These are phyloP conservation scores for Thermomucor indicae-seudaticae DNA, from an alignment of 371 early-diverging fungal species.

Conservation along the genomic window DNA sequence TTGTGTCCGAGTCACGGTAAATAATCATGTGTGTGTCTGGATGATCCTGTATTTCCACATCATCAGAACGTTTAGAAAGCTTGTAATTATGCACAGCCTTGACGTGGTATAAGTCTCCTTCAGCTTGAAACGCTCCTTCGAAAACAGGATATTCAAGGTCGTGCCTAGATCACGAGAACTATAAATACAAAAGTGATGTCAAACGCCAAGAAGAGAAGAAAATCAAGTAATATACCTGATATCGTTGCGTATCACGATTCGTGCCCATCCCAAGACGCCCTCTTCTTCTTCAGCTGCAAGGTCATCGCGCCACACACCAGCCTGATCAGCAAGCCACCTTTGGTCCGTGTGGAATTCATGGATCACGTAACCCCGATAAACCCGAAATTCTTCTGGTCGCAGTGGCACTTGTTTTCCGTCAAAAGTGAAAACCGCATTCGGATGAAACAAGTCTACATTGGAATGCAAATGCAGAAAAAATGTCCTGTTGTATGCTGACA, in stretches of 20 bases:
- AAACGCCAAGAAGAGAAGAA: too few species aligned
- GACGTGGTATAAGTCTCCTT: constrained; percentile 61
- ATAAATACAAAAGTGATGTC: too few species aligned
- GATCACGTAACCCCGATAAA: constrained; percentile 35
- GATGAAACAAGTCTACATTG: constrained; percentile 72
- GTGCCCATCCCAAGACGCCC: constrained; percentile 65
- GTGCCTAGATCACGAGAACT: too few species aligned
- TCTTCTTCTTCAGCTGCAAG: constrained; percentile 21
- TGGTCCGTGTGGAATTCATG: constrained; percentile 23
- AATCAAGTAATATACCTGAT: too few species aligned
- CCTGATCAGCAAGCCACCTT: constrained; percentile 31
- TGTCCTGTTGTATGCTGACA: constrained; percentile 71
- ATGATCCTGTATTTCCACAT: constrained; percentile 34
- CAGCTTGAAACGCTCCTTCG: constrained; percentile 62
- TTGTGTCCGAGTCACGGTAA: constrained; percentile 68
- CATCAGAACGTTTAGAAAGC: constrained; percentile 55
- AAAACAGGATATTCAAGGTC: constrained; percentile 41
- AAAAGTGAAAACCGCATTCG: constrained; percentile 49
- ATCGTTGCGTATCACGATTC: constrained; percentile 59
- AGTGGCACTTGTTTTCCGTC: constrained; percentile 19
- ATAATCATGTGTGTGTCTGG: constrained; percentile 48
- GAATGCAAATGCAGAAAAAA: constrained; percentile 72
- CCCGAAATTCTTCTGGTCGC: constrained; percentile 27
- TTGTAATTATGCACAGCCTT: constrained; percentile 57
- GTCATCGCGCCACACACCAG: constrained; percentile 27